phyloP scores from a whole-genome alignment of 2,329 filamentous ascomycete genomes.

The Ophiobolus disseminans region DNA sequence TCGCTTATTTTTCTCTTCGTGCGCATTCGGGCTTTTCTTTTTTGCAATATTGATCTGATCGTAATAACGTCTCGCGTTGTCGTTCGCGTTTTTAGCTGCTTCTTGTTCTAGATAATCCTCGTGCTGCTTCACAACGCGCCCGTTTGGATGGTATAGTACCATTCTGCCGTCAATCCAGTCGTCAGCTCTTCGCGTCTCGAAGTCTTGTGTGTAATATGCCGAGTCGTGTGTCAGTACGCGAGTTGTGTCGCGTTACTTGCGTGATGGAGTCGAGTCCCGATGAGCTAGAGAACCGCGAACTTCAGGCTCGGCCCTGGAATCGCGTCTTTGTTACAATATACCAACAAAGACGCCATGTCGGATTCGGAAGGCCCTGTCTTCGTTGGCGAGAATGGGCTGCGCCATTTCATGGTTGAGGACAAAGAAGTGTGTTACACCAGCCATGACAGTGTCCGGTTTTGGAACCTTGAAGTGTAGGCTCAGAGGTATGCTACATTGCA shows the following conservation, averaged over 20 bases:
- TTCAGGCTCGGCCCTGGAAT: too few relatives aligned
- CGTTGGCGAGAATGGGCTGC: background rate
- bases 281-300: too few relatives aligned
- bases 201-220: too few relatives aligned
- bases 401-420: background rate
- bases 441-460: too few relatives aligned
- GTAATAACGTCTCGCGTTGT: background rate
- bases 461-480: too few relatives aligned
- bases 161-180: conserved; percentile 14
- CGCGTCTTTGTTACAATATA: too few relatives aligned
- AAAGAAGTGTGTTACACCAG: too few relatives aligned
- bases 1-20: background rate
- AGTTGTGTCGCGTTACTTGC: too few relatives aligned
- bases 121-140: conserved; percentile 14
- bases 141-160: conserved; percentile 18
- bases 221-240: too few relatives aligned
- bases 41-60: conserved; percentile 12
- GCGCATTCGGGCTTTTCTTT: background rate
- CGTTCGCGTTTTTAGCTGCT: background rate
- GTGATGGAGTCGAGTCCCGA: too few relatives aligned
- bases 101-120: conserved; percentile 17
- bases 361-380: background rate
- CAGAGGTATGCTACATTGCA: too few relatives aligned
- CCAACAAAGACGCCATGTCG: background rate
- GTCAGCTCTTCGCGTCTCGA: too few relatives aligned